Conservation (phyloP, 2,329 filamentous ascomycete genomes). For the Penicillium vulpinum region DNA sequence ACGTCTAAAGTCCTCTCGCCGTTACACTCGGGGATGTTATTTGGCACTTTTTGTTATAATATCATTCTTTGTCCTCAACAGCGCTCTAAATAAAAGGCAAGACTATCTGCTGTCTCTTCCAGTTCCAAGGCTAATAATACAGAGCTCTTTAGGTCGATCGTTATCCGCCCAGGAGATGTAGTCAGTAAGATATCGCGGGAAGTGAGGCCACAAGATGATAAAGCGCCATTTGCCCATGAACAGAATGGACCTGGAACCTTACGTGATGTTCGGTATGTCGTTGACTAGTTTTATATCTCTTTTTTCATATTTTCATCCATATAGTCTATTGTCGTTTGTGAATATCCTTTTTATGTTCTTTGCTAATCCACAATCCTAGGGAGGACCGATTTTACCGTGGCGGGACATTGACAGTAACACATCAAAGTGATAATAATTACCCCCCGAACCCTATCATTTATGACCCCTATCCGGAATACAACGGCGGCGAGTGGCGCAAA, state of each 20-base stretch:
- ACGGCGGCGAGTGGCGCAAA: slow-evolving; percentile 59
- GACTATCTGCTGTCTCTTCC: neutral
- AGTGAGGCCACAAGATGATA: neutral
- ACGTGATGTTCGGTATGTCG: neutral
- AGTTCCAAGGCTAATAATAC: neutral
- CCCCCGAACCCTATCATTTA: slow-evolving; percentile 47
- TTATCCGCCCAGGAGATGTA: neutral
- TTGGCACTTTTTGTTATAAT: neutral
- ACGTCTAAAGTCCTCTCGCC: neutral
- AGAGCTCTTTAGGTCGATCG: neutral
- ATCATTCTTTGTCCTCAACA: neutral
- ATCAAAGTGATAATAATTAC: neutral
- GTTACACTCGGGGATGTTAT: neutral
- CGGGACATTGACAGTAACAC: neutral
- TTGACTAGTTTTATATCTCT: neutral
- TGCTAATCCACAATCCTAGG: neutral
- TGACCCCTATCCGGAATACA: slow-evolving; percentile 70
- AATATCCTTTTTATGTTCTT: neutral
- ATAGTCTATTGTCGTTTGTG: neutral
- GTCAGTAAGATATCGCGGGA: neutral
- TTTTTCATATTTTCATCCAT: neutral
- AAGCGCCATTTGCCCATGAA: neutral
- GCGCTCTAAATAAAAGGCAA: neutral
- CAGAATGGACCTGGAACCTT: neutral
- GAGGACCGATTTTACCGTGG: neutral